Evolutionary conservation across 2,329 filamentous ascomycete genomes (phyloP).

Genomic region (Fusarium newnesense): DNA sequence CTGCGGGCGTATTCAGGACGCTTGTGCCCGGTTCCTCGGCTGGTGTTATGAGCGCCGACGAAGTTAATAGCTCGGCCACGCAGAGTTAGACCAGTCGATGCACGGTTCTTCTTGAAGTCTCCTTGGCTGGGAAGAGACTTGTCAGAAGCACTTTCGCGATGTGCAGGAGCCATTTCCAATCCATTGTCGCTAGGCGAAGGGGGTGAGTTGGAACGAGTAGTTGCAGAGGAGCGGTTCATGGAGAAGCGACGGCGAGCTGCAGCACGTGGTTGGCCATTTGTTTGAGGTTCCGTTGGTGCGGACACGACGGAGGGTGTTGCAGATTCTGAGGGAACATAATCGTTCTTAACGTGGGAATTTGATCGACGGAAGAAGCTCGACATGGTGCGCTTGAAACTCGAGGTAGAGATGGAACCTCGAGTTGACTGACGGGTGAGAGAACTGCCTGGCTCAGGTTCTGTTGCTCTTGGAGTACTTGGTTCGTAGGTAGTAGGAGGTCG

Average conservation of each 20-base stretch:
- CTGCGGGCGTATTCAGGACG: conserved; percentile 47
- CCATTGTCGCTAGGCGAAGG: conserved; percentile 59
- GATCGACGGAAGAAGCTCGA: conserved; percentile 60
- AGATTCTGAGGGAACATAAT: conserved; percentile 38
- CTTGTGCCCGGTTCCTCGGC: conserved; percentile 28
- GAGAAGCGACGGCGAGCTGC: conserved; percentile 55
- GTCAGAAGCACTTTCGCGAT: conserved; percentile 36
- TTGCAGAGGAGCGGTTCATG: conserved; percentile 57
- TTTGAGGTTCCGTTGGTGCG: conserved; percentile 40
- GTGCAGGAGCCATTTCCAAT: conserved; percentile 53
- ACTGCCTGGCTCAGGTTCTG: conserved; percentile 42
- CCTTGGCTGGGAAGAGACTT: conserved; percentile 54
- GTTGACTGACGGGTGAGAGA: conserved; percentile 54
- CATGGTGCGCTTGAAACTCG: conserved; percentile 61
- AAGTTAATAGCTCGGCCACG: conserved; percentile 62
- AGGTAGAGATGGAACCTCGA: conserved; percentile 55
- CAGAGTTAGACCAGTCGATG: conserved; percentile 61
- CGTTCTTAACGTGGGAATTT: conserved; percentile 48
- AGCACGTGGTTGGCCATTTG: conserved; percentile 45
- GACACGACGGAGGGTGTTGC: conserved; percentile 41
- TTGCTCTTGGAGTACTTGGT: conserved; percentile 37
- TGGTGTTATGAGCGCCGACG: conserved; percentile 45
- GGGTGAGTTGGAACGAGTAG: conserved; percentile 60
- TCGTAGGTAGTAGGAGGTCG: conserved; percentile 33
- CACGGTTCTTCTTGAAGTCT: conserved; percentile 63